Conservation (phyloP, 192 early-diverging fungal genomes). For the Coemansia sp. region DNA sequence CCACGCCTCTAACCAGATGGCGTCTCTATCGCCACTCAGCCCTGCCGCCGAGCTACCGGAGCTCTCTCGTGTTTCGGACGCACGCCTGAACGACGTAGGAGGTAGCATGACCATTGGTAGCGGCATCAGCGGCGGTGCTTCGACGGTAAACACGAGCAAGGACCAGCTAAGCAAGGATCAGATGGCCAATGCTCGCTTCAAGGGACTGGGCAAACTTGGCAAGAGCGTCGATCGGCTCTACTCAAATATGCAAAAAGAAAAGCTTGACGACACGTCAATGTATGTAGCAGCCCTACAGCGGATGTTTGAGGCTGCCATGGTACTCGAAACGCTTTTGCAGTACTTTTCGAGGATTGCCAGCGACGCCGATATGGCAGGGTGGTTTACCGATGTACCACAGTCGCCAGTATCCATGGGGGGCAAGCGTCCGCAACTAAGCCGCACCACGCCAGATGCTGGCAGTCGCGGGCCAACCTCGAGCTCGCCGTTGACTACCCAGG, state of each 20-base stretch:
- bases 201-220: constrained; percentile 50
- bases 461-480: constrained; percentile 12
- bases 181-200: constrained; percentile 48
- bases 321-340: constrained; percentile 33
- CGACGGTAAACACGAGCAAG: constrained; percentile 16
- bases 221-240: constrained; percentile 56
- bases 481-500: constrained; percentile 30
- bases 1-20: constrained; percentile 8
- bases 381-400: constrained; percentile 47
- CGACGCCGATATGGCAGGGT: constrained; percentile 46
- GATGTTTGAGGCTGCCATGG: constrained; percentile 47
- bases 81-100: constrained; percentile 9
- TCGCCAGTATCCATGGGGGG: constrained; percentile 37
- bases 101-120: constrained; percentile 13
- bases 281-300: constrained; percentile 48
- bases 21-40: constrained; percentile 42
- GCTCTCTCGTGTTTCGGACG: constrained; percentile 19
- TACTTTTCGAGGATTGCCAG: constrained; percentile 53
- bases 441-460: constrained; percentile 13
- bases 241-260: constrained; percentile 55
- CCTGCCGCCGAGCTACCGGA: constrained; percentile 32
- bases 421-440: constrained; percentile 25
- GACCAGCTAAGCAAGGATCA: constrained; percentile 51
- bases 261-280: constrained; percentile 46
- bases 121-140: constrained; percentile 12